phyloP scores from a whole-genome alignment of 108 stramenopile species.

The Fragilaria radians region DNA sequence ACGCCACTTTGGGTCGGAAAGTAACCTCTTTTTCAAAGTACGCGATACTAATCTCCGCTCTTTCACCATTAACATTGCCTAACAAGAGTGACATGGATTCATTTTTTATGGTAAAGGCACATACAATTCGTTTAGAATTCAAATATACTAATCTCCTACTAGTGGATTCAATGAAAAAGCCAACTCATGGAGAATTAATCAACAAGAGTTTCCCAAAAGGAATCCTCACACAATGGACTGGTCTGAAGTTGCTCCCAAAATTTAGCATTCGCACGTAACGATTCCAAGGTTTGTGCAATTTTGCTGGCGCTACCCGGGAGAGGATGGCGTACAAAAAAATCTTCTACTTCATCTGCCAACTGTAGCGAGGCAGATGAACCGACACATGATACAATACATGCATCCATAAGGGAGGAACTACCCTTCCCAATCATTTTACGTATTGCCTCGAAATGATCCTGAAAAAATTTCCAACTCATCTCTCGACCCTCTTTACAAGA shows the following conservation, averaged over 20 bases:
- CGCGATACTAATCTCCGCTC: no score
- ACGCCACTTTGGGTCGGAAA: no score
- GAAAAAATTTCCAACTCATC: slow-evolving; percentile 87
- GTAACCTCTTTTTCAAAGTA: no score
- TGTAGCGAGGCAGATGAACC: slow-evolving; percentile 70
- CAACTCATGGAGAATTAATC: neutral
- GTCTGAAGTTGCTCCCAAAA: slow-evolving; percentile 50
- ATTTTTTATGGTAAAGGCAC: no score
- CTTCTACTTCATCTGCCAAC: slow-evolving; percentile 89
- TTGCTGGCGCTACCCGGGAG: slow-evolving; percentile 74
- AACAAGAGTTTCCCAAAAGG: slow-evolving; percentile 47
- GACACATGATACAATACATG: slow-evolving; percentile 77
- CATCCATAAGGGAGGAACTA: slow-evolving; percentile 84
- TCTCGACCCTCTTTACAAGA: slow-evolving; percentile 72
- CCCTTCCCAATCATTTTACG: slow-evolving; percentile 84
- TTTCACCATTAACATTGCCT: no score
- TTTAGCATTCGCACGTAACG: slow-evolving; percentile 74
- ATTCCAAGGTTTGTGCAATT: slow-evolving; percentile 80
- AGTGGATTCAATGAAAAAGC: no score
- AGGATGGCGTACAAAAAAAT: slow-evolving; percentile 77
- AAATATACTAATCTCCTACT: no score
- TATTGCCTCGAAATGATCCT: slow-evolving; percentile 74
- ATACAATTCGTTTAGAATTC: no score
- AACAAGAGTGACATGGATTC: no score
- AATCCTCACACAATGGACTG: slow-evolving; percentile 46